Base-by-base conservation (phyloP, 306 rosid species). In the Sindora glabra region DNA sequence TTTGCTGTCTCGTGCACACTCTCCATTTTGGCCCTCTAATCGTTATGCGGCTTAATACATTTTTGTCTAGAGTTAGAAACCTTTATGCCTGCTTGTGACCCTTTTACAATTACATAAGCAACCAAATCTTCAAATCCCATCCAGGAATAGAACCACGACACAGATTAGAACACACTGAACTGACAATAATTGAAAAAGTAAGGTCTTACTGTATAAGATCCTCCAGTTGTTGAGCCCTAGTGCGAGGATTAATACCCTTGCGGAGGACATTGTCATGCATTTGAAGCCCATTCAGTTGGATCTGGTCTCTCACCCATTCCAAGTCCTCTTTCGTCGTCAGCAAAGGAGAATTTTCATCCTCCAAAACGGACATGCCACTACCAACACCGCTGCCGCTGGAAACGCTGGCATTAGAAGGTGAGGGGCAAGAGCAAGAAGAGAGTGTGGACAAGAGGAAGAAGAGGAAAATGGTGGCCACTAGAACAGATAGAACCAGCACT, bases 231-330 rank as follows among this genome's bases (percentile, higher is more conserved):
- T 88, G 82, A 32, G 80, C 87, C 64, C 96, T 71, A 11, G 89
- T 77, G 33, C 96, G 81, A 57, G 94, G 96, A 70, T 88, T 88
- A 53, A 88, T 88, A 16, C 96, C 96, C 74, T 88, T 84, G 14
- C 94, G 81, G 30, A 85, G 86, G 51, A 88, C 84, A 54, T 88
- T 88, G 11, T 85, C 89, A 13, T 71, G 87, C 94, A 88, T 82
- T 47, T 80, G 90, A 23, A 88, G 56, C 11, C 94, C 87, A 16
- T 88, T 85, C 46, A 36, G 36, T 65, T 71, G 83, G 84, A 88
- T 82, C 84, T 85, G 94, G 62, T 64, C 65, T 72, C 36, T 78
- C 13, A 80, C 74, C 96, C 96, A 88, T 38, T 82, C 89, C 51
- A 88, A 86, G 27, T 85, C 96, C 7, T 78, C 90, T 70, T 52